Evolutionary conservation across 805 yeast genomes (phyloP), one percentile per base, ranked within the genome.

Genomic region (Yarrowia sp.): DNA sequence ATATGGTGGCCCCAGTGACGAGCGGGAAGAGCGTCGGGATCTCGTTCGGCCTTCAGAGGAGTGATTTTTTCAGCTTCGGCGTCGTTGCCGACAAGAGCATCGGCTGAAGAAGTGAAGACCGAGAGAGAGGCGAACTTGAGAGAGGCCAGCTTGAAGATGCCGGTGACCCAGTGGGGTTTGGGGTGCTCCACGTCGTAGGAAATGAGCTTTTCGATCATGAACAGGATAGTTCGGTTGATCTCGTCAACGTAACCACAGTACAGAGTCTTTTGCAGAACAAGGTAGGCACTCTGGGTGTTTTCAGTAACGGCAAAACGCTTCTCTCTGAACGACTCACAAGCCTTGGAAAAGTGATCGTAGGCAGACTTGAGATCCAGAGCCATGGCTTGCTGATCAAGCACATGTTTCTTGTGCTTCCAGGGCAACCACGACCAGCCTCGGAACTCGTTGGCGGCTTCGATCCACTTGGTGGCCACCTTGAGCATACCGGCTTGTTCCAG

Each of bases 371-470:
- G 11, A 1, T 51, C 58, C 35, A 51, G 58, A 9, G 58, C 58
- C 43, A 22, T 13, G 18, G 58, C 22, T 14, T 51, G 43, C 35
- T 51, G 58, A 43, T 51, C 58, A 1, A 36, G 18, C 4, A 51
- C 58, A 14, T n/a, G 18, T 9, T 51, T 51, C 35, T 51, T 36
- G 43, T 51, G 58, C n/a, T 36, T 1, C 58, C 58, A 51, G 10
- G 58, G 58, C 58, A 51, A 10, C 58, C 58, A 51, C 6, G 58
- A 51, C 58, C 58, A 41, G 5, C 48, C 45, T 41, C 62, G 47
- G 13, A 41, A 55, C 2, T 55, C 38, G 39, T 55, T 55, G 47
- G 62, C 62, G 2, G 22, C 9, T 1, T 31, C 9, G 15, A 55
- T 38, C 62, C 62, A 55, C 48, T 55, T 55, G 28, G 31, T 22